phyloP scores from a whole-genome alignment of 176 grass and related monocot genomes.

The Rhynchospora pubera region DNA sequence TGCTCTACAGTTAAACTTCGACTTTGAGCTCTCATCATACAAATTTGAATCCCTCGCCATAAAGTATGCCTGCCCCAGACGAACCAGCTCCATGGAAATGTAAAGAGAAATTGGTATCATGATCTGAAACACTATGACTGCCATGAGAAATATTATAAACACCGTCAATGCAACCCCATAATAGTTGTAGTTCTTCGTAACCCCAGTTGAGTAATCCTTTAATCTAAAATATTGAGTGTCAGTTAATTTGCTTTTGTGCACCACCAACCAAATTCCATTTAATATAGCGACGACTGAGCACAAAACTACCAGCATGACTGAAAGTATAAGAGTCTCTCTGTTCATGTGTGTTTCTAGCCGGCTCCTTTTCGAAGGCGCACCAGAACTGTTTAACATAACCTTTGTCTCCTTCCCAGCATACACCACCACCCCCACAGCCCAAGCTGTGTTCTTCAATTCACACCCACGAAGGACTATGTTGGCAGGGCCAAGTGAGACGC shows the following conservation, averaged over 20 bases:
- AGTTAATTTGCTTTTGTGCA: conserved; percentile 36
- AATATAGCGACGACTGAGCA: conserved; percentile 48
- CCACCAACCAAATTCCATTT: conserved; percentile 59
- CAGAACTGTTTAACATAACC: conserved; percentile 85
- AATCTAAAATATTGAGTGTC: conserved; percentile 57
- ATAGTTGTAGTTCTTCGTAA: conserved; percentile 55
- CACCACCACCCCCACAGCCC: conserved; percentile 74
- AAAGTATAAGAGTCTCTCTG: conserved; percentile 57
- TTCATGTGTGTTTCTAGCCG: conserved; percentile 67
- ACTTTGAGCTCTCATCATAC: conserved; percentile 49
- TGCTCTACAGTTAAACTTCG: conserved; percentile 73
- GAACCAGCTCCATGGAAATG: conserved; percentile 89
- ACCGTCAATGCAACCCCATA: conserved; percentile 69
- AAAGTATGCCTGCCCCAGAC: conserved; percentile 71
- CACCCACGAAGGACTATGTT: conserved; percentile 86
- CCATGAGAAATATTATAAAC: conserved; percentile 63
- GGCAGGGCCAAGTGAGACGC: conserved; percentile 46
- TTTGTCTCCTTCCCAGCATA: conserved; percentile 84
- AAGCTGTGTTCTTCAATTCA: conserved; percentile 79
- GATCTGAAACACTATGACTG: conserved; percentile 79
- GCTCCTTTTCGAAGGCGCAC: conserved; percentile 60
- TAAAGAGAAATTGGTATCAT: conserved; percentile 93
- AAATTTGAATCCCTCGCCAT: conserved; percentile 52
- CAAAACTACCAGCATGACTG: conserved; percentile 52
- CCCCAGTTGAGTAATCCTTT: conserved; percentile 51